Evolutionary conservation across 768 basidiomycete genomes (phyloP).

Genomic region (Panaeolus papilionaceus): DNA sequence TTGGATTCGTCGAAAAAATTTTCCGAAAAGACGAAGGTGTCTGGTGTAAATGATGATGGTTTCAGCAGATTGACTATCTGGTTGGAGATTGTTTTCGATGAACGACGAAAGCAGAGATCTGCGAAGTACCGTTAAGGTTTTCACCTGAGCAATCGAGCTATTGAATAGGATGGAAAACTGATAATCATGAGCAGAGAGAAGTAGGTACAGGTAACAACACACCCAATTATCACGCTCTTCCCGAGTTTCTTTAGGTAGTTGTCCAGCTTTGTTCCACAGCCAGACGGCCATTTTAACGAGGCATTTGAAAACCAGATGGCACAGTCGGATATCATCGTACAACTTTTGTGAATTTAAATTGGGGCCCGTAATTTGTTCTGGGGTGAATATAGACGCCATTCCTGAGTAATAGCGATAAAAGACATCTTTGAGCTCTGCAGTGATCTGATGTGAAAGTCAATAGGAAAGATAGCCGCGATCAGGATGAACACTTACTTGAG

Average conservation of each 20-base stretch:
- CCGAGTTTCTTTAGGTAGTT: conserved; percentile 45
- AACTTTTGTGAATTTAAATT: conserved; percentile 48
- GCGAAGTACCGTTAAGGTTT: conserved; percentile 61
- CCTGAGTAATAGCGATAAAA: conserved; percentile 68
- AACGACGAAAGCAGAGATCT: conserved; percentile 55
- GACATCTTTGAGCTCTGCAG: conserved; percentile 56
- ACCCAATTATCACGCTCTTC: conserved; percentile 61
- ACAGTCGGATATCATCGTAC: conserved; percentile 52
- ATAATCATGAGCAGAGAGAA: conserved; percentile 13
- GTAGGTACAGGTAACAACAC: conserved; percentile 26
- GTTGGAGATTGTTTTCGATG: conserved; percentile 39
- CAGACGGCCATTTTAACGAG: conserved; percentile 73
- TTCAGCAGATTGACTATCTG: conserved; percentile 42
- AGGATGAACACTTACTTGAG: conserved; percentile 46
- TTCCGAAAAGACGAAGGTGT: conserved; percentile 76
- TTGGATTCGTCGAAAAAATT: conserved; percentile 80
- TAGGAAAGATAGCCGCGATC: neutral
- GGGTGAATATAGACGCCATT: conserved; percentile 48
- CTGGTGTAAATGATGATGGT: conserved; percentile 66
- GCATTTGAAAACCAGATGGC: conserved; percentile 79
- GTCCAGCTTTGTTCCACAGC: conserved; percentile 59
- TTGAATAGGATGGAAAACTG: conserved; percentile 71
- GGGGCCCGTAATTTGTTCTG: conserved; percentile 44
- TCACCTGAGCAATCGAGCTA: conserved; percentile 61
- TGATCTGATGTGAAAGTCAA: conserved; percentile 47